Base-by-base conservation (phyloP, 1,284 basidiomycete species). In the Cryptococcus wingfieldii region DNA sequence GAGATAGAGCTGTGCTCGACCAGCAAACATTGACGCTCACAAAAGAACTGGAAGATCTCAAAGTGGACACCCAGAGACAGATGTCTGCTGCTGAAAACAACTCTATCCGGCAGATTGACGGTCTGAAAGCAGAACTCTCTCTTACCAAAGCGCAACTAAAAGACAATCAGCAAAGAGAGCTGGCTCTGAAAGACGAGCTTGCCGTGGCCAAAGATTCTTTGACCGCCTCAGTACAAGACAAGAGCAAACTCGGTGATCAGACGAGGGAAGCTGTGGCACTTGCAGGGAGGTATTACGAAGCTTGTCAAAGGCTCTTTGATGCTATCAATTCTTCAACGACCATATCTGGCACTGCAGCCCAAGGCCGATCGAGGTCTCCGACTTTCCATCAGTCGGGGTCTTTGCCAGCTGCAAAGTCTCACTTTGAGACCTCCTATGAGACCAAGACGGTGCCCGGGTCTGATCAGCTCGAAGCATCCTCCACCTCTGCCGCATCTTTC, bases 1-100 rank as follows among this genome's bases (percentile, higher is more conserved):
- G 90, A 0, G 90, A 94, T 74, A 83, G 90, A 16, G 90, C 90
- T 0, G 88, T 94, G 4, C 79, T 94, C 50, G 90, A 93, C 70
- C 85, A 90, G 56, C 87, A 91, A 71, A 88, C 90, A 71, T 83
- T 85, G 42, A 88, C 90, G 59, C 78, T 90, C 28, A 83, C 83
- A 54, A 85, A 75, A 47, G 66, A 76, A 51, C 53, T 77, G 18
- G 73, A 76, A 50, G 66, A 70, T 34, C 54, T 71, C 16, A 68
- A 67, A 41, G 48, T 64, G 16, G 68, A 75, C 39, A 57, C 70
- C 34, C 69, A 72, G 19, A 59, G 76, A 48, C 75, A 77, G 50
- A 54, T 78, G 7, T 64, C 74, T 0, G 61, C 68, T 2, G 59
- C 70, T 4, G 70, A 72, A 52, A 78, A 79, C 54, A 60, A 66